Evolutionary conservation across 371 early-diverging fungal genomes (phyloP), one percentile per base, ranked within the genome.

Genomic region (Apophysomyces variabilis): DNA sequence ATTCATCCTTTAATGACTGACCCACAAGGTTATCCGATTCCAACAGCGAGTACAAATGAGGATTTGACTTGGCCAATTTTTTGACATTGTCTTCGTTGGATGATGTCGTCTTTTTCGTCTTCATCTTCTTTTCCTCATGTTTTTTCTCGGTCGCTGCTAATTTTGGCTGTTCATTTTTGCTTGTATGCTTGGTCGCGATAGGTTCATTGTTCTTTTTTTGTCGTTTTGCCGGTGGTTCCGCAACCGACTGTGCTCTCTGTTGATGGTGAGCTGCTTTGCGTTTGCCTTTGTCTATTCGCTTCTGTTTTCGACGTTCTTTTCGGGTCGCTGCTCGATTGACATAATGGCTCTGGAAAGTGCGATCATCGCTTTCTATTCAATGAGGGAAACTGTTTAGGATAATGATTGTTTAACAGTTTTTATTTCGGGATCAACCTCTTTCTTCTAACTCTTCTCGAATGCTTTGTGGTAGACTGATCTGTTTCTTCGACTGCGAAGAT

Each of bases 11-110:
- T 1, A 58, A 60, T 3, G 67, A 41, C 5, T 37, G 18, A 11
- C 67, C 68, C 1, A 90, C 72, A 18, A 92, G 72, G 26, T 89
- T 85, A 32, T 87, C 87, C 12, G 89, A 83, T 60, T 84, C 79
- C 60, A 94, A 71, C 62, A 90, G 75, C 47, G 84, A 76, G 66
- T 86, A 91, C 62, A 92, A 83, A 12, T 85, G 80, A 12, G 91
- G 90, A 72, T 91, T 92, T 11, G 83, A 77, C 65, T 83, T 84
- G 6, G 90, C 86, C 35, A 93, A 79, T 47, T 89, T 89, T 43
- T 85, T 75, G 68, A 92, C 43, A 37, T 61, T 46, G 9, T 47
- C 60, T 36, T 67, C 36, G 6, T 35, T 26, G 39, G 46, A 16
- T 26, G 26, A 1, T 26, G 26, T 26, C 26, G 26, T 26, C 26